Evolutionary conservation across 352 stramenopile genomes (phyloP).

Genomic region (Phytophthora citricola): DNA sequence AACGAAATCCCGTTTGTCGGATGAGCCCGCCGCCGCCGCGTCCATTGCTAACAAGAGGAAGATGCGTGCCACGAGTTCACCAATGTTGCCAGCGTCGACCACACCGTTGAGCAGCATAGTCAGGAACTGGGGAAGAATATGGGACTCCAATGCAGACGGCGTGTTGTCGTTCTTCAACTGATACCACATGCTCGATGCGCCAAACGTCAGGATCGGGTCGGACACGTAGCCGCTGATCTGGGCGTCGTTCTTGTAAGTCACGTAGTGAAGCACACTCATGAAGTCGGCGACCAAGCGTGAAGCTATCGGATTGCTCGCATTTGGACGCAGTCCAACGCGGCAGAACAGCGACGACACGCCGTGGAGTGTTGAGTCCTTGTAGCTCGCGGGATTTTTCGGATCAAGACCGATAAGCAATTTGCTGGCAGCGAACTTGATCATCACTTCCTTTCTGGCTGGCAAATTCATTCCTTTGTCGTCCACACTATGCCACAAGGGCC

Average conservation of each 20-base stretch:
- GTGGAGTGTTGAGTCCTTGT: constrained; percentile 7
- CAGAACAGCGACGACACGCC: constrained; percentile 34
- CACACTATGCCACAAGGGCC: constrained; percentile 3
- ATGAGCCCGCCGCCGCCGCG: neutral
- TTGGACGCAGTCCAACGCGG: constrained; percentile 26
- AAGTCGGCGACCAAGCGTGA: constrained; percentile 23
- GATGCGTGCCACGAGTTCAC: neutral
- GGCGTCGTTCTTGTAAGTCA: constrained; percentile 17
- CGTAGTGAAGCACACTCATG: constrained; percentile 28
- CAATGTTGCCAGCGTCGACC: neutral
- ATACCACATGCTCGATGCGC: constrained; percentile 34
- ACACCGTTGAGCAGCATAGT: neutral
- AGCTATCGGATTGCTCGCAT: constrained; percentile 18
- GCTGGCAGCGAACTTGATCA: neutral
- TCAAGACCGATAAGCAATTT: constrained; percentile 13
- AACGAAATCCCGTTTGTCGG: neutral
- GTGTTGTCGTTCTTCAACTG: neutral
- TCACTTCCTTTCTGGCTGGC: too few relatives aligned
- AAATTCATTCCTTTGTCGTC: too few relatives aligned
- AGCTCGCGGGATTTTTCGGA: neutral
- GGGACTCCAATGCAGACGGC: neutral
- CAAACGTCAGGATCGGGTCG: constrained; percentile 41
- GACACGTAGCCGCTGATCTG: constrained; percentile 28
- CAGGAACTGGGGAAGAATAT: neutral
- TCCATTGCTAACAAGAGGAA: constrained; percentile 6